Base-by-base conservation (phyloP, 2,329 filamentous ascomycete species). In the Metarhizium rileyi region DNA sequence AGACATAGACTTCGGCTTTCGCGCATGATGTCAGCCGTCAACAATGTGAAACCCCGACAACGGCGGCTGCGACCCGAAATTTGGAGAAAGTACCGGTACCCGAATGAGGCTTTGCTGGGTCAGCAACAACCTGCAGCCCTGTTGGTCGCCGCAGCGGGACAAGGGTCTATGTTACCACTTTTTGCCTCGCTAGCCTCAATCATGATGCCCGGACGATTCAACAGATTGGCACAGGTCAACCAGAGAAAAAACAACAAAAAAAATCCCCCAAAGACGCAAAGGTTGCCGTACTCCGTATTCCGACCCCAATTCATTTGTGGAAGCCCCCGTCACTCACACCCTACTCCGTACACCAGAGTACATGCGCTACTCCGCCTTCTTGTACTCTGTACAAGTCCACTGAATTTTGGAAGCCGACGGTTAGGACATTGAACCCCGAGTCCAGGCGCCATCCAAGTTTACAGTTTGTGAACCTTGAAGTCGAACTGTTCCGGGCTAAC, bases 281-380 rank as follows among this genome's bases (percentile, higher is more conserved):
- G 27, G 22, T 10, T 5, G 14, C 12, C 26, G 16, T n/a, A n/a
- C n/a, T n/a, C n/a, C n/a, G n/a, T n/a, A n/a, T n/a, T n/a, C n/a
- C n/a, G n/a, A n/a, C 48, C 48, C 48, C 48, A 47, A 50, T 44
- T 50, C 38, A 50, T 47, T 50, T 25, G 26, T 30, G 16, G 44
- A 43, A 22, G 27, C 9, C 27, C 48, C 22, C 30, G 33, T 40
- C 30, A 36, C 30, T 40, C 33, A 23, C 45, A 9, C 45, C 30
- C 12, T 16, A 27, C 45, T 25, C 20, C 4, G n/a, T 28, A 28
- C 27, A 28, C 27, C 27, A 5, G 5, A 28, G n/a, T n/a, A n/a
- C n/a, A 25, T 20, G 44, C 44, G 25, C 22, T 30, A 33, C 28
- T 46, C 44, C 44, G 30, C 22, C n/a, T 30, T 28, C 27, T 28